phyloP scores from a whole-genome alignment of 495 filamentous ascomycete species.

The Xylaria bambusicola region DNA sequence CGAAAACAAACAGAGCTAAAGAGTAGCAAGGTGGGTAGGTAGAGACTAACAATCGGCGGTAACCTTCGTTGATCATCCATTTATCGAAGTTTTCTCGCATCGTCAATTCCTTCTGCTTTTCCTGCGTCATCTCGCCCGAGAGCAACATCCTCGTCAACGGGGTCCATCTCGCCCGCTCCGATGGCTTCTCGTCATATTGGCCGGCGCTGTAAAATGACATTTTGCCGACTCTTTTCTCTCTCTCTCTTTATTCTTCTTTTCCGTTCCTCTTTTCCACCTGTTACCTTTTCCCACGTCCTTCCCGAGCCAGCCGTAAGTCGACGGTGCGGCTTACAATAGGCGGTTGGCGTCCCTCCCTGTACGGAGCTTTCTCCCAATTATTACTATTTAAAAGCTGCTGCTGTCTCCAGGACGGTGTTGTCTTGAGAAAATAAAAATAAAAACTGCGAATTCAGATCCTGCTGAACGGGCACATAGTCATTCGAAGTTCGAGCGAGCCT shows the following conservation, averaged over 20 bases:
- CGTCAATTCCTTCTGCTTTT: slow-evolving; percentile 61
- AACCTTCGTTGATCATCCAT: slow-evolving; percentile 81
- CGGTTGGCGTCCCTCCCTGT: slow-evolving; percentile 14
- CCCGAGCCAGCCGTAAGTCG: slow-evolving; percentile 12
- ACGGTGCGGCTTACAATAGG: slow-evolving; percentile 16
- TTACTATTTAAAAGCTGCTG: slow-evolving; percentile 16
- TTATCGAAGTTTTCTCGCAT: slow-evolving; percentile 52
- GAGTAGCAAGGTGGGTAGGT: too few species aligned
- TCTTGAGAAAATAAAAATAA: slow-evolving; percentile 1
- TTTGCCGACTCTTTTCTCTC: slow-evolving; percentile 15
- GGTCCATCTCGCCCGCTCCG: slow-evolving; percentile 68
- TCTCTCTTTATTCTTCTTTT: not conserved
- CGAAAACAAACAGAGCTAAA: too few species aligned
- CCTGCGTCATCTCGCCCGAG: slow-evolving; percentile 69
- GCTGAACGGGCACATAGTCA: slow-evolving; percentile 52
- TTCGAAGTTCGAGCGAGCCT: slow-evolving; percentile 22
- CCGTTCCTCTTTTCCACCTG: not conserved
- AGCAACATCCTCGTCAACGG: slow-evolving; percentile 68
- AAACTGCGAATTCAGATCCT: slow-evolving; percentile 57
- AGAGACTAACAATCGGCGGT: slow-evolving; percentile 68
- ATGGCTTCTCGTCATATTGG: slow-evolving; percentile 45
- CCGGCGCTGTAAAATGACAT: slow-evolving; percentile 47
- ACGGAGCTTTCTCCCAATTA: not conserved
- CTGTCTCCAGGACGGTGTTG: slow-evolving; percentile 18
- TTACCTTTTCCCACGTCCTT: slow-evolving; percentile 8